These are phyloP conservation scores for Wallacemonas sp. DNA, from an alignment of 208 protist genomes.

Conservation along the genomic window DNA sequence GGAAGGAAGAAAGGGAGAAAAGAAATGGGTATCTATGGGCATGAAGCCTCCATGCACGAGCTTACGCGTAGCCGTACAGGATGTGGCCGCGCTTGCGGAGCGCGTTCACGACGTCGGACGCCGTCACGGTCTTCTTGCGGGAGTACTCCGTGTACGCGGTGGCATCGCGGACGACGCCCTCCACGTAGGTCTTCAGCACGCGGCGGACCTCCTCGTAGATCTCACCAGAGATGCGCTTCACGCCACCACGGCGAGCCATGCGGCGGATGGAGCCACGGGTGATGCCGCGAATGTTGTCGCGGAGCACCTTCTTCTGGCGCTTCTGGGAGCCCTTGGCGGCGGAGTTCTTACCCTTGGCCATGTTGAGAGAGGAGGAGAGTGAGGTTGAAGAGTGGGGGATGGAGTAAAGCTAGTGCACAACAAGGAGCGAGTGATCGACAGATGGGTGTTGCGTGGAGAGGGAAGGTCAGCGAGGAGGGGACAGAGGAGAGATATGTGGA, in stretches of 20 bases:
- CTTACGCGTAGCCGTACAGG: slow-evolving; percentile 73
- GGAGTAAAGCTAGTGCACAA: background rate
- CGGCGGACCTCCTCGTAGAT: slow-evolving; percentile 71
- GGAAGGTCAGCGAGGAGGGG: background rate
- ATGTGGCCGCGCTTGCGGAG: slow-evolving; percentile 79
- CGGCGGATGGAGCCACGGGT: slow-evolving; percentile 58
- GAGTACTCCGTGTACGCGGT: slow-evolving; percentile 70
- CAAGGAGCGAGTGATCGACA: background rate
- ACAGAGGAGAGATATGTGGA: background rate
- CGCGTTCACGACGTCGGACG: slow-evolving; percentile 79
- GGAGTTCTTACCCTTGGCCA: slow-evolving; percentile 83
- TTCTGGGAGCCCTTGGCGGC: slow-evolving; percentile 47
- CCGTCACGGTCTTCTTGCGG: slow-evolving; percentile 69
- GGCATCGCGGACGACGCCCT: slow-evolving; percentile 65
- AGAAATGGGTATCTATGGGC: slow-evolving; percentile 12
- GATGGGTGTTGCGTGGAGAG: background rate
- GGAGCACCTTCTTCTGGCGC: slow-evolving; percentile 56
- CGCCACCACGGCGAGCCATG: slow-evolving; percentile 73
- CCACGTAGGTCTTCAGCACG: slow-evolving; percentile 57
- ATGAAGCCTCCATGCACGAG: slow-evolving; percentile 12
- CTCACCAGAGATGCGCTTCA: slow-evolving; percentile 65
- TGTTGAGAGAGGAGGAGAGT: slow-evolving; percentile 15
- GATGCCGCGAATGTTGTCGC: slow-evolving; percentile 57
- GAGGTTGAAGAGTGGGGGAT: background rate
- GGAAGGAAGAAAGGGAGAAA: background rate